Evolutionary conservation across 1,139 yeast genomes (phyloP), one percentile per base, ranked within the genome.

Genomic region (Casaregolazyma suthepensis): DNA sequence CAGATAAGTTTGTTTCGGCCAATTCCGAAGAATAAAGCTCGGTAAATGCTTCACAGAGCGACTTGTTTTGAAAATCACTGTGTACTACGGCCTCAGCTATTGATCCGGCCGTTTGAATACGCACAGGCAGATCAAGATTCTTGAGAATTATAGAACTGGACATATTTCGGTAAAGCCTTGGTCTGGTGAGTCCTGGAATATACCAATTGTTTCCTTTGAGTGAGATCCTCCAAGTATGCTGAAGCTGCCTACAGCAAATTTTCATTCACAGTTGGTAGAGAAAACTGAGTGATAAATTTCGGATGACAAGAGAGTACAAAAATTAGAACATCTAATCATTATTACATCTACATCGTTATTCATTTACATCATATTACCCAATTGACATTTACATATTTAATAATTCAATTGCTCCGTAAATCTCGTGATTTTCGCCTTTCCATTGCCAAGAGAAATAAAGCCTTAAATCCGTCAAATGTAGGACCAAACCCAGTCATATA

Each of bases 91-190:
- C 52, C 19, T 44, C 52, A 29, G 44, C 23, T 4, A 49, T 49
- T 20, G 52, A 49, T 43, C 43, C 31, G 26, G 52, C 52, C 15
- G 52, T 46, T 4, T 43, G 44, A 44, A 23, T 20, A 22, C 46
- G 42, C 43, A 35, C 46, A n/a, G 52, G 31, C 19, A 13, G 48
- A 35, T 31, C 46, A 6, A 49, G 13, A 22, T 44, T 49, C 29
- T 49, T 46, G 38, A 49, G 43, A 12, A 49, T 49, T 37, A 49
- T 37, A 44, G 38, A 43, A 13, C 46, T 49, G 20, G 44, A 31
- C 52, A 49, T 49, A 5, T 22, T 31, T 10, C 52, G 47, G 38
- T 15, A 35, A 13, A 31, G 3, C 3, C 37, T 31, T 12, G 13
- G 4, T 35, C 40, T n/a, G 17, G 31, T 5, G 10, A 2, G 17